phyloP scores from a whole-genome alignment of 495 filamentous ascomycete genomes.

The Talaromyces ruber region DNA sequence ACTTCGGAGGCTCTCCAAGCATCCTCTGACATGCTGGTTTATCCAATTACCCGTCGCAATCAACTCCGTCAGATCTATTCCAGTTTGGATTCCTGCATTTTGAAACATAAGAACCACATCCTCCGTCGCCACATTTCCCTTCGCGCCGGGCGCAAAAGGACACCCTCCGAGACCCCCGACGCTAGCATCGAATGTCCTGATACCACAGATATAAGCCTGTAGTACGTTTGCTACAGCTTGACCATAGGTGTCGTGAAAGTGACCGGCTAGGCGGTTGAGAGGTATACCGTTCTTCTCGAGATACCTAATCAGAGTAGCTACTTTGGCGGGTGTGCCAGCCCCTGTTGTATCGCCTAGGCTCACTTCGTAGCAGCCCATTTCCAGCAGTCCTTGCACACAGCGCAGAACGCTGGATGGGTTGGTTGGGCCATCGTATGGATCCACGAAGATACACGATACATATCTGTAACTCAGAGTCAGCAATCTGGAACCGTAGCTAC shows the following conservation, averaged over 20 bases:
- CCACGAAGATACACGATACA: constrained; percentile 35
- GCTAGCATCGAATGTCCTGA: constrained; percentile 36
- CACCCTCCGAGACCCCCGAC: constrained; percentile 37
- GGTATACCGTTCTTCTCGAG: constrained; percentile 19
- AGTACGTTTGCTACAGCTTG: constrained; percentile 34
- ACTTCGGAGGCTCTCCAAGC: not conserved
- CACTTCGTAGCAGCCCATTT: constrained; percentile 35
- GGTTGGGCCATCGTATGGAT: constrained; percentile 30
- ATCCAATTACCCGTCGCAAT: constrained; percentile 31
- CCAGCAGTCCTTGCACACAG: constrained; percentile 22
- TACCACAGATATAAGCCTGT: constrained; percentile 29
- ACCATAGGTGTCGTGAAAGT: constrained; percentile 41
- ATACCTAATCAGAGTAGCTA: constrained; percentile 19
- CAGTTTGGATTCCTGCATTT: constrained; percentile 27
- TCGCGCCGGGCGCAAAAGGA: constrained; percentile 38
- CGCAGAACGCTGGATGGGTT: constrained; percentile 20
- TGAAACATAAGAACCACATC: constrained; percentile 35
- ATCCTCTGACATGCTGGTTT: constrained; percentile 16
- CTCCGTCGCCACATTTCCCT: constrained; percentile 36
- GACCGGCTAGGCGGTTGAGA: constrained; percentile 23
- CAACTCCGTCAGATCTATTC: constrained; percentile 24
- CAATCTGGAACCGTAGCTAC: not conserved
- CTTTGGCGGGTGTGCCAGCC: constrained; percentile 23
- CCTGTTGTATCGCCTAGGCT: constrained; percentile 38
- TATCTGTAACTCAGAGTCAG: constrained; percentile 17